Percentiles rank a stretch among this genome's conserved stretches.
These are phyloP conservation scores for Melampsora americana DNA, from an alignment of 1,284 basidiomycete species.

Conservation along the genomic window DNA sequence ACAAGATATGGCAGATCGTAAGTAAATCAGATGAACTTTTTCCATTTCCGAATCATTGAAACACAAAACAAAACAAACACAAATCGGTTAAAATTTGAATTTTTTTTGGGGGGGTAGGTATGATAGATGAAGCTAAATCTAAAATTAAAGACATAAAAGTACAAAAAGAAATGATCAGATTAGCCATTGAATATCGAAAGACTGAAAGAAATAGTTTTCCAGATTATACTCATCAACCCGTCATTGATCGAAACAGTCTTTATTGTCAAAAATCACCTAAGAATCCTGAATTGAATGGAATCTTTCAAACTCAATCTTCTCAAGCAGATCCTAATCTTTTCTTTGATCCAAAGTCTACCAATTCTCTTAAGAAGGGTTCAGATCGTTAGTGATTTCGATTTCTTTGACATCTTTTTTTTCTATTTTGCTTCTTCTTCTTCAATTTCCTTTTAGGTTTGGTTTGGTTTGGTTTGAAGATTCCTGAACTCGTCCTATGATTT, in stretches of 20 bases:
- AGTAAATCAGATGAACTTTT: conserved; percentile 55
- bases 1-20: conserved; percentile 62
- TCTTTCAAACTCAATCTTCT: conserved; percentile 26
- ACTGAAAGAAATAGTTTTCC: conserved; percentile 66
- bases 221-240: conserved; percentile 58
- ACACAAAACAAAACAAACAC: not conserved
- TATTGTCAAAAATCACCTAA: conserved; percentile 46
- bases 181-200: conserved; percentile 63
- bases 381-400: too few species aligned
- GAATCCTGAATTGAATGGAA: conserved; percentile 43
- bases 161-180: conserved; percentile 52
- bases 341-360: conserved; percentile 33
- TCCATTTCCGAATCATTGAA: not conserved
- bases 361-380: conserved; percentile 20
- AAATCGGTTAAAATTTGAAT: too few species aligned
- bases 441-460: not conserved
- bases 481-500: too few species aligned
- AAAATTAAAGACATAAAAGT: conserved; percentile 19
- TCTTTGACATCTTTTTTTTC: too few species aligned
- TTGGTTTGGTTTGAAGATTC: too few species aligned
- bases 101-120: conserved; percentile 4
- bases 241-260: conserved; percentile 41
- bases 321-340: conserved; percentile 33
- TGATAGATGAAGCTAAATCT: conserved; percentile 22
- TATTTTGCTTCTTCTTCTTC: not conserved